Conservation (phyloP, 768 basidiomycete genomes). For the Obba rivulosa region DNA sequence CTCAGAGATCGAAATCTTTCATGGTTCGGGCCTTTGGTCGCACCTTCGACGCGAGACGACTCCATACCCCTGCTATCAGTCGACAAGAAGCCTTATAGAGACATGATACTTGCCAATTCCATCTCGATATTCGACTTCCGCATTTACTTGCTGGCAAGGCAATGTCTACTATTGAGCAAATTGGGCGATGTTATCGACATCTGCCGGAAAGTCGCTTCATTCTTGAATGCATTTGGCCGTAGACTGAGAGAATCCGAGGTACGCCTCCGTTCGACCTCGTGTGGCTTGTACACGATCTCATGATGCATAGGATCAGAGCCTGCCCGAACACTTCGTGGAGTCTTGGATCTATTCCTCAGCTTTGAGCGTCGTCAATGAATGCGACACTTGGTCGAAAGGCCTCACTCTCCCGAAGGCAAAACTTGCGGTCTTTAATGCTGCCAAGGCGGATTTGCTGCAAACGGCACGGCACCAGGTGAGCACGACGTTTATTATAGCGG, state of each 20-base stretch:
- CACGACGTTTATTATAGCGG: background rate
- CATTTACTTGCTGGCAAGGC: slow-evolving; percentile 82
- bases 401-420: slow-evolving; percentile 42
- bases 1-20: slow-evolving; percentile 78
- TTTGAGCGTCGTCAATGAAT: slow-evolving; percentile 75
- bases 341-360: slow-evolving; percentile 93
- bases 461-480: slow-evolving; percentile 82
- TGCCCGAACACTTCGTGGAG: slow-evolving; percentile 75
- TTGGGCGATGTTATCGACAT: slow-evolving; percentile 67
- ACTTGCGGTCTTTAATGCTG: slow-evolving; percentile 56
- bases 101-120: slow-evolving; percentile 82
- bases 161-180: slow-evolving; percentile 71
- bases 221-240: slow-evolving; percentile 73
- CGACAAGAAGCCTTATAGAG: slow-evolving; percentile 79
- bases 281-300: background rate
- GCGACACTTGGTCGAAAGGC: slow-evolving; percentile 62
- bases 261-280: slow-evolving; percentile 8
- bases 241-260: slow-evolving; percentile 76
- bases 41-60: slow-evolving; percentile 66
- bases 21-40: slow-evolving; percentile 88
- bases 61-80: slow-evolving; percentile 74
- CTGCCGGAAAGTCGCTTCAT: slow-evolving; percentile 62
- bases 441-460: slow-evolving; percentile 85
- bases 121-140: slow-evolving; percentile 95
- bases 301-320: slow-evolving; percentile 32